Percentiles rank a stretch among this genome's conserved stretches.
Evolutionary conservation across 2,329 filamentous ascomycete genomes (phyloP).

Genomic region (Atkinsonella hypoxylon): DNA sequence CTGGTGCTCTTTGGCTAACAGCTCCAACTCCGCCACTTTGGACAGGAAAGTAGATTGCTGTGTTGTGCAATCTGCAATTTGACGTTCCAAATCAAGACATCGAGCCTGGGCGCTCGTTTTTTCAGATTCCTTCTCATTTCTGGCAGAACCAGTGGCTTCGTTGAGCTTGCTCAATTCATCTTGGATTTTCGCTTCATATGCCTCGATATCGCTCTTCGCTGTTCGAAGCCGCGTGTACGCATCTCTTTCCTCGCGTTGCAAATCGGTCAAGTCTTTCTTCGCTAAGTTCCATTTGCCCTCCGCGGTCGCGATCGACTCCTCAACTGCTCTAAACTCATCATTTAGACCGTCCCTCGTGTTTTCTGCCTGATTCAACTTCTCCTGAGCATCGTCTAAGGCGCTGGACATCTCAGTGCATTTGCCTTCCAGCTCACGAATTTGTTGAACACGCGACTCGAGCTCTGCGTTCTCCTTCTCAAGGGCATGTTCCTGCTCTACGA

Average conservation of each 20-base stretch:
- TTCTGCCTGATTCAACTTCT: conserved; percentile 27
- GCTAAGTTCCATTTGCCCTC: conserved; percentile 41
- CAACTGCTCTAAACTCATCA: conserved; percentile 33
- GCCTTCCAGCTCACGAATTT: conserved; percentile 17
- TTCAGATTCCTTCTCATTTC: conserved; percentile 50
- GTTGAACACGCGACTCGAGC: conserved; percentile 13
- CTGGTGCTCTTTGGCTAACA: conserved; percentile 18
- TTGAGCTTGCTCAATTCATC: conserved; percentile 51
- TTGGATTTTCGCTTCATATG: conserved; percentile 34
- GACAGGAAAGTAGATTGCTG: conserved; percentile 23
- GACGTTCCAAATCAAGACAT: conserved; percentile 16
- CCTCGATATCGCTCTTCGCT: conserved; percentile 34
- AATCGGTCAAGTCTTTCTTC: conserved; percentile 38
- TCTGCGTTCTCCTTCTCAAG: conserved; percentile 25
- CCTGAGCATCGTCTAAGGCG: conserved; percentile 33
- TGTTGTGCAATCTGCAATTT: conserved; percentile 17
- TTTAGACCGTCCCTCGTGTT: conserved; percentile 28
- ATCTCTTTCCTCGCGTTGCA: conserved; percentile 53
- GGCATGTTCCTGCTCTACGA: conserved; percentile 58
- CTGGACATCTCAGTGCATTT: conserved; percentile 32
- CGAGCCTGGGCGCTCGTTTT: conserved; percentile 18
- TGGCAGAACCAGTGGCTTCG: conserved; percentile 57
- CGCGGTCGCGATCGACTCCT: conserved; percentile 30
- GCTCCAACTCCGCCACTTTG: conserved; percentile 20
- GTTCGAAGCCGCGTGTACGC: conserved; percentile 47